A percentile compares a stretch with the other conserved stretches of the same genome.
Conservation (phyloP, 805 yeast genomes). For the Sungouiozyma intestinalis region DNA sequence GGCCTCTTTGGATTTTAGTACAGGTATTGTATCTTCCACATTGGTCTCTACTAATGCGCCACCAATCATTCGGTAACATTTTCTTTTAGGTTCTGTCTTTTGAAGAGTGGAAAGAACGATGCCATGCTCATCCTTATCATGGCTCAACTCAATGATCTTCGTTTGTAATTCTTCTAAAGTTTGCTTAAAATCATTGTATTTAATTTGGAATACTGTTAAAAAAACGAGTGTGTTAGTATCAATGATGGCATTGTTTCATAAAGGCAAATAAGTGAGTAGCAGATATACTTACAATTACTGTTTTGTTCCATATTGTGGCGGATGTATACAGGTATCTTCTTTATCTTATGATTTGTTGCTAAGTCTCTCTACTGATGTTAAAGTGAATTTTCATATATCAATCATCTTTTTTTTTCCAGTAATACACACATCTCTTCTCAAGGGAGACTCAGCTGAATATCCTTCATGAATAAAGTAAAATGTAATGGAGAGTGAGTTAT, state of each 20-base stretch:
- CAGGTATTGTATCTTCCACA: slow-evolving; percentile 64
- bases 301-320: slow-evolving; percentile 10
- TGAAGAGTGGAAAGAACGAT: slow-evolving; percentile 51
- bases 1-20: slow-evolving; percentile 44
- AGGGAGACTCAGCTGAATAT: too few species aligned
- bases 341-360: too few species aligned
- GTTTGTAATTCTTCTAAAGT: slow-evolving; percentile 36
- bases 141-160: slow-evolving; percentile 39
- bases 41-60: slow-evolving; percentile 80
- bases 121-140: slow-evolving; percentile 38
- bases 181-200: slow-evolving; percentile 43
- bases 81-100: slow-evolving; percentile 47
- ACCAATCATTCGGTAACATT: slow-evolving; percentile 88
- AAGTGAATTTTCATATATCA: too few species aligned
- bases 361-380: too few species aligned
- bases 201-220: slow-evolving; percentile 33
- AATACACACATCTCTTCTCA: too few species aligned
- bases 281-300: slow-evolving; percentile 10
- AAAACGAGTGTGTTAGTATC: slow-evolving; percentile 4
- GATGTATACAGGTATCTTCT: background rate
- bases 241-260: background rate
- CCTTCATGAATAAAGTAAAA: too few species aligned
- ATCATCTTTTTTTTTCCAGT: too few species aligned
- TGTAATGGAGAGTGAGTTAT: too few species aligned
- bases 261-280: background rate